Conservation (phyloP, 2,329 filamentous ascomycete species). For the Lizonia empirigonia region DNA sequence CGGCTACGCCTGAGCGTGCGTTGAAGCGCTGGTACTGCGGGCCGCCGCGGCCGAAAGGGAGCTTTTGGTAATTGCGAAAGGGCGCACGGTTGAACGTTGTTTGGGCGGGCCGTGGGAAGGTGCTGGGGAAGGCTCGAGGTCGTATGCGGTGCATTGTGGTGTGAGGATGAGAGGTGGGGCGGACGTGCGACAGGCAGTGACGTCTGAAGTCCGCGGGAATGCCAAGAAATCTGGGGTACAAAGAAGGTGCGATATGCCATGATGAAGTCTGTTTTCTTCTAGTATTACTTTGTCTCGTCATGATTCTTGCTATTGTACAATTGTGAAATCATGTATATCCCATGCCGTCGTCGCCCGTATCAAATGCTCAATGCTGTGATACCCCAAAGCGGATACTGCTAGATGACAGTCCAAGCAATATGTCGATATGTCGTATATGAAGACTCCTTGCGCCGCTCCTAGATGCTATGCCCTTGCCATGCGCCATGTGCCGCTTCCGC, state of each 20-base stretch:
- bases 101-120: constrained; percentile 7
- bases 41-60: constrained; percentile 26
- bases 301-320: background rate
- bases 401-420: background rate
- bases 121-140: constrained; percentile 5
- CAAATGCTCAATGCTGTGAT: background rate
- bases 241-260: background rate
- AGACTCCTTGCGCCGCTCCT: constrained; percentile 7
- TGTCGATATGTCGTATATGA: background rate
- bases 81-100: constrained; percentile 5
- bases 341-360: background rate
- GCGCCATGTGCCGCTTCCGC: background rate
- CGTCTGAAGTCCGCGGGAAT: constrained; percentile 13
- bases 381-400: constrained; percentile 1
- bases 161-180: background rate
- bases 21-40: constrained; percentile 42
- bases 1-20: constrained; percentile 22
- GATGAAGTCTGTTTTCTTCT: background rate
- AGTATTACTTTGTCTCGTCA: background rate
- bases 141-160: constrained; percentile 28
- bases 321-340: background rate
- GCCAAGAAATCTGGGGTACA: constrained; percentile 11
- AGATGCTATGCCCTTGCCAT: constrained; percentile 6
- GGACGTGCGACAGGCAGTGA: background rate
- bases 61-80: constrained; percentile 32